A percentile compares a stretch with the other conserved stretches of the same genome.
Conservation (phyloP, 2,329 filamentous ascomycete species). For the Xylariaceae sp. region DNA sequence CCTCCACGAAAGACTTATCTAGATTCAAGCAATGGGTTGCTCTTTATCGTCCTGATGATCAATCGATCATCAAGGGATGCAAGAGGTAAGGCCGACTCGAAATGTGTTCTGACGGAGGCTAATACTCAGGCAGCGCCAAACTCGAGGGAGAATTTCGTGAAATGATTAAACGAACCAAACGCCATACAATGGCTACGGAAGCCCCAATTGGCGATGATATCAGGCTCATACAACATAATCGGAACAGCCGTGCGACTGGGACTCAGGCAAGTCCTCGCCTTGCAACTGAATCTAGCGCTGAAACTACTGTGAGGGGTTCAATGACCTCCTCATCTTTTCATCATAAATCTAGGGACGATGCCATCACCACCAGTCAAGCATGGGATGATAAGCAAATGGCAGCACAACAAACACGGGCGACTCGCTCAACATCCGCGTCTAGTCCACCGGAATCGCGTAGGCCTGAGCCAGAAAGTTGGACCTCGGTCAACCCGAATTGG, state of each 20-base stretch:
- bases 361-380: slow-evolving; percentile 3
- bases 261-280: background rate
- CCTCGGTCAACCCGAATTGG: slow-evolving; percentile 49
- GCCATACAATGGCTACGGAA: slow-evolving; percentile 10
- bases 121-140: slow-evolving; percentile 16
- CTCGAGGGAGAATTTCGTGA: slow-evolving; percentile 18
- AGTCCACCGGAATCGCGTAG: slow-evolving; percentile 14
- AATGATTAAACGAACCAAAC: slow-evolving; percentile 10
- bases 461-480: slow-evolving; percentile 43
- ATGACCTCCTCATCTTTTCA: slow-evolving; percentile 17
- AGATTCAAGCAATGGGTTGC: slow-evolving; percentile 26
- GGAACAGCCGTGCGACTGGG: slow-evolving; percentile 3
- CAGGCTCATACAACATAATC: slow-evolving; percentile 27
- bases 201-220: slow-evolving; percentile 23
- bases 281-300: background rate
- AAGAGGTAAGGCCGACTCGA: slow-evolving; percentile 8
- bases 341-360: background rate
- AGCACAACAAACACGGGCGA: slow-evolving; percentile 16
- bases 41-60: background rate
- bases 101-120: slow-evolving; percentile 2
- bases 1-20: slow-evolving; percentile 11
- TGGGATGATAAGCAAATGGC: slow-evolving; percentile 5
- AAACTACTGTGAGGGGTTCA: slow-evolving; percentile 23
- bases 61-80: slow-evolving; percentile 1
- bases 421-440: slow-evolving; percentile 22